Evolutionary conservation across 75 land plant species (phyloP).

Genomic region (Ceratopteris richardii): DNA sequence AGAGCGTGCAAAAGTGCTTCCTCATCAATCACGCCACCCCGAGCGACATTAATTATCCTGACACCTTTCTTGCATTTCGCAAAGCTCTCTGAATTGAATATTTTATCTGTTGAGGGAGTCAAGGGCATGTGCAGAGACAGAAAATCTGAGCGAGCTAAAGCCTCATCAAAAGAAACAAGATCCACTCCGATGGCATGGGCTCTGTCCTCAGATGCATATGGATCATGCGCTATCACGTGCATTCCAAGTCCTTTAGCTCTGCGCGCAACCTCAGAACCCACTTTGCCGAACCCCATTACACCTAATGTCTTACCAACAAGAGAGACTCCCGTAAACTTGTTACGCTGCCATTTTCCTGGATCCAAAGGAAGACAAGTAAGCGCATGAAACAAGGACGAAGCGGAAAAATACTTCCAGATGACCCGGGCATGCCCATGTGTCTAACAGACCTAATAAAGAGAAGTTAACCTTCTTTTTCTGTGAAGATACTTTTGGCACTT

Average conservation of each 20-base stretch:
- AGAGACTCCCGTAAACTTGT: conserved; percentile 55
- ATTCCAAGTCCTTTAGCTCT: conserved; percentile 64
- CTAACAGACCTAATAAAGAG: too few relatives aligned
- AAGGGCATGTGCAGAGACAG: conserved; percentile 61
- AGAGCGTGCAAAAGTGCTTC: conserved; percentile 54
- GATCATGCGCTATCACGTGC: conserved; percentile 62
- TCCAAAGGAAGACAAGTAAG: too few relatives aligned
- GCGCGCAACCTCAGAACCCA: too few relatives aligned
- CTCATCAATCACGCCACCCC: conserved; percentile 70
- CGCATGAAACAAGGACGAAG: too few relatives aligned
- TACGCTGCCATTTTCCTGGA: conserved; percentile 62
- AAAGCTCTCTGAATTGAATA: conserved; percentile 48
- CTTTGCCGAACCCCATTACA: conserved; percentile 67
- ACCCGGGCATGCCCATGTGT: too few relatives aligned
- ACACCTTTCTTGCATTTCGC: conserved; percentile 52
- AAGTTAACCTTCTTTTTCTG: too few relatives aligned
- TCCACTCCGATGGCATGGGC: conserved; percentile 63
- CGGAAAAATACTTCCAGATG: too few relatives aligned
- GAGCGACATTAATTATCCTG: conserved; percentile 56
- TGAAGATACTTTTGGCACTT: too few relatives aligned
- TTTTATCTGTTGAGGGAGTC: conserved; percentile 50
- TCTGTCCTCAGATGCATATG: conserved; percentile 58
- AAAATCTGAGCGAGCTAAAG: conserved; percentile 47
- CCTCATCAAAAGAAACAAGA: conserved; percentile 55
- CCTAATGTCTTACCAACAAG: conserved; percentile 54